Percentiles rank a stretch among this genome's conserved stretches.
Conservation (phyloP, 352 stramenopile species). For the Globisporangium paroecandrum region DNA sequence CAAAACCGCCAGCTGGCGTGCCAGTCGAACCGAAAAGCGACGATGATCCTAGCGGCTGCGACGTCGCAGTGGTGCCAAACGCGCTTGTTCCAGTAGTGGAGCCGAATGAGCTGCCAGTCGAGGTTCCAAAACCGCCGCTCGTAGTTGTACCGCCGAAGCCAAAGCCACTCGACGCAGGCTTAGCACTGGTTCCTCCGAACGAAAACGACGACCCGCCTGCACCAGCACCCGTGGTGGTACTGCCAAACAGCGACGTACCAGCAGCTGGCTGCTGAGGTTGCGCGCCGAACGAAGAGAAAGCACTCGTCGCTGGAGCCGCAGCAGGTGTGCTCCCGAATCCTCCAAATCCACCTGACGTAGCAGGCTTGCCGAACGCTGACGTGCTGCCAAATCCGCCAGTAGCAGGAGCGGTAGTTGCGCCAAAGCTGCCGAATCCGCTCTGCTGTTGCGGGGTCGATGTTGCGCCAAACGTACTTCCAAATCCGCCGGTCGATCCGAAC, state of each 20-base stretch:
- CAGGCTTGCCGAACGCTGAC: conserved; percentile 45
- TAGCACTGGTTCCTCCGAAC: conserved; percentile 32
- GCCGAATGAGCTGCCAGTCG: conserved; percentile 32
- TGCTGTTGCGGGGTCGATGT: conserved; percentile 31
- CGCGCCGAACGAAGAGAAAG: conserved; percentile 38
- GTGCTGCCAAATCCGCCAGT: conserved; percentile 39
- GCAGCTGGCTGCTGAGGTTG: conserved; percentile 31
- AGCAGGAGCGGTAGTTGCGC: conserved; percentile 28
- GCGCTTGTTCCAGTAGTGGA: conserved; percentile 28
- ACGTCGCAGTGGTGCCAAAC: conserved; percentile 29
- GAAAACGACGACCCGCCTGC: conserved; percentile 34
- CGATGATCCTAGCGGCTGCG: conserved; percentile 31
- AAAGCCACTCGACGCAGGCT: conserved; percentile 34
- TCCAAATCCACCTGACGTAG: conserved; percentile 31
- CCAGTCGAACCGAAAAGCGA: conserved; percentile 42
- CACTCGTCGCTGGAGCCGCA: conserved; percentile 29
- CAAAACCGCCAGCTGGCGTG: conserved; percentile 32
- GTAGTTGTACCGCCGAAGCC: conserved; percentile 36
- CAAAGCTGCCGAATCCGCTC: conserved; percentile 55
- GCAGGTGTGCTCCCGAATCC: conserved; percentile 35
- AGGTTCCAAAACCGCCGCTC: conserved; percentile 33
- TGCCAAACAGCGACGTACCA: conserved; percentile 43
- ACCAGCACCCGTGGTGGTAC: conserved; percentile 24
- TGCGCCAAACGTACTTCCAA: conserved; percentile 55
- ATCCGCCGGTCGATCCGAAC: conserved; percentile 41